Percentiles rank a stretch among this genome's conserved stretches.
Conservation (phyloP, 2,329 filamentous ascomycete genomes). For the Penicillium paneum region DNA sequence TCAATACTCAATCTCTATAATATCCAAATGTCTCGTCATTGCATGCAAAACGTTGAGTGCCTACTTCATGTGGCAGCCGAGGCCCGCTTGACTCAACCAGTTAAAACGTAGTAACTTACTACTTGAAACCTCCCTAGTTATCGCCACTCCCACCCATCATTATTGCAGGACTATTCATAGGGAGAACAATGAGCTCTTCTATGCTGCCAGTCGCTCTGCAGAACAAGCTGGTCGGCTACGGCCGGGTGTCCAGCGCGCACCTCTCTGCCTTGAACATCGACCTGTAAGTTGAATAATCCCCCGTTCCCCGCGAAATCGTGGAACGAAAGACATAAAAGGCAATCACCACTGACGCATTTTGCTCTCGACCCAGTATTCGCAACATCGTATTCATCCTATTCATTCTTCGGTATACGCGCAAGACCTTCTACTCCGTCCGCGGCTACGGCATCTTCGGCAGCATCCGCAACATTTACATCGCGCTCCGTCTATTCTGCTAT, state of each 20-base stretch:
- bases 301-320: constrained; percentile 7
- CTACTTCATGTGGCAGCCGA: constrained; percentile 13
- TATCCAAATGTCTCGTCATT: neutral
- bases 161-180: constrained; percentile 11
- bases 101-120: constrained; percentile 17
- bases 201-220: constrained; percentile 44
- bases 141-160: constrained; percentile 10
- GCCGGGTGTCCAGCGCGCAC: constrained; percentile 33
- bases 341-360: constrained; percentile 7
- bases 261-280: constrained; percentile 41
- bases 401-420: constrained; percentile 76
- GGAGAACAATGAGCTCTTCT: constrained; percentile 38
- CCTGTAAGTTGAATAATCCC: constrained; percentile 37
- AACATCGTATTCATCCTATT: constrained; percentile 90
- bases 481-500: constrained; percentile 70
- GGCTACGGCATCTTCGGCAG: constrained; percentile 85
- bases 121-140: constrained; percentile 7
- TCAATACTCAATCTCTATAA: neutral
- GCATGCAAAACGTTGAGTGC: neutral
- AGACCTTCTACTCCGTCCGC: constrained; percentile 76
- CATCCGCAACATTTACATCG: constrained; percentile 68
- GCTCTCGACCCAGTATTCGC: constrained; percentile 58
- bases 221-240: constrained; percentile 43
- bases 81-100: constrained; percentile 8
- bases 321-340: neutral